Conservation (phyloP, 176 grass and related monocot genomes). For the Urochloa ruziziensis region DNA sequence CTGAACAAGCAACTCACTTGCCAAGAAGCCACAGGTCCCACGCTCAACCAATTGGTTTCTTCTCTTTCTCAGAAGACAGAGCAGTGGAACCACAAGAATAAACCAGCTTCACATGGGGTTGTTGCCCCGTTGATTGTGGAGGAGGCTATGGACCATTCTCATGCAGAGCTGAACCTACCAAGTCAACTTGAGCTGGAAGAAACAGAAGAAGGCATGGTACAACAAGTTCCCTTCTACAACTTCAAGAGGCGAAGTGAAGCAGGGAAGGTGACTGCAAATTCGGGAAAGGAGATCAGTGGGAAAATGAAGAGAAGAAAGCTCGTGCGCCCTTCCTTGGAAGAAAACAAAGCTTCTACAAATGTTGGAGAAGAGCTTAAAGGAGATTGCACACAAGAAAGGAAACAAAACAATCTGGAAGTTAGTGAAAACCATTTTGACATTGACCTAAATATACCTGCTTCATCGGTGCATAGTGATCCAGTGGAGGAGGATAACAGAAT, state of each 20-base stretch:
- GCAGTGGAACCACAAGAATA: conserved; percentile 10
- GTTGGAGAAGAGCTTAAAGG: background rate
- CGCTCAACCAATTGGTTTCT: conserved; percentile 33
- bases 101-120: background rate
- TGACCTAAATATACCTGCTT: conserved; percentile 42
- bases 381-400: background rate
- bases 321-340: conserved; percentile 54
- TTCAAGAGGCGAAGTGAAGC: conserved; percentile 55
- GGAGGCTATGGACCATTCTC: background rate
- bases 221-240: conserved; percentile 51
- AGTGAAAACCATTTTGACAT: conserved; percentile 25
- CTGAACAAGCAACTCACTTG: conserved; percentile 7
- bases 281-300: background rate
- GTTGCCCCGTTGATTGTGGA: background rate
- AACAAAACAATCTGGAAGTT: conserved; percentile 1
- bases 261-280: conserved; percentile 19
- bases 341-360: conserved; percentile 15
- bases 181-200: conserved; percentile 13
- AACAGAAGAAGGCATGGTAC: conserved; percentile 10
- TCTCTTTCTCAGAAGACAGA: conserved; percentile 41
- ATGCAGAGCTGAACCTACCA: conserved; percentile 6
- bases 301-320: conserved; percentile 66
- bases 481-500: background rate
- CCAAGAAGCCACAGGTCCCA: conserved; percentile 20
- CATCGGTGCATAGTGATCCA: background rate